Percentiles rank a stretch among this genome's conserved stretches.
Evolutionary conservation across 2,329 filamentous ascomycete genomes (phyloP).

Genomic region (Botrytis fabae): DNA sequence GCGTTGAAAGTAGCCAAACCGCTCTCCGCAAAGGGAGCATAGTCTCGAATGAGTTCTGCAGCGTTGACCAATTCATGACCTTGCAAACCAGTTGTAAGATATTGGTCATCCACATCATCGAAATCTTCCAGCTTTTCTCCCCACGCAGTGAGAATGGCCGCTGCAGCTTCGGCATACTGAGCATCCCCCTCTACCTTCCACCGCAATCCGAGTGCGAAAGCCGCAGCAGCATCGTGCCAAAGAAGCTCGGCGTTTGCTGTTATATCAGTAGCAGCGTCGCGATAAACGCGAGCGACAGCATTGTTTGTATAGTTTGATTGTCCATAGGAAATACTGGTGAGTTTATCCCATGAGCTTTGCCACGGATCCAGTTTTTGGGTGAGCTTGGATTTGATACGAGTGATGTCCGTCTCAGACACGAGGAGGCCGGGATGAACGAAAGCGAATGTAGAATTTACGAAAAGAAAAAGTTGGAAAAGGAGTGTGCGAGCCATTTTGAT

Average conservation of each 20-base stretch:
- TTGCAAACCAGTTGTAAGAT: not conserved
- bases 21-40: not conserved
- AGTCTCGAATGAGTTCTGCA: constrained; percentile 2
- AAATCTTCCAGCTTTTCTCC: not conserved
- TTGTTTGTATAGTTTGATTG: constrained; percentile 7
- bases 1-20: not conserved
- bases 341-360: constrained; percentile 21
- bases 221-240: not conserved
- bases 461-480: not conserved
- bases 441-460: not conserved
- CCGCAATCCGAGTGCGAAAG: not conserved
- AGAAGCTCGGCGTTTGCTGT: not conserved
- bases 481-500: not conserved
- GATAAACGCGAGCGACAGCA: not conserved
- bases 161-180: constrained; percentile 4
- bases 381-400: constrained; percentile 14
- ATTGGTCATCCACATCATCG: not conserved
- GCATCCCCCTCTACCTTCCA: not conserved
- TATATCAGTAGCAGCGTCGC: not conserved
- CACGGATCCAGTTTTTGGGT: constrained; percentile 18
- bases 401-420: constrained; percentile 1
- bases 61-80: not conserved
- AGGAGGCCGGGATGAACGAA: constrained; percentile 2
- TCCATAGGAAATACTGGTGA: constrained; percentile 9
- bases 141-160: constrained; percentile 1